Evolutionary conservation across 768 basidiomycete species (phyloP).

Genomic region (Vararia minispora): DNA sequence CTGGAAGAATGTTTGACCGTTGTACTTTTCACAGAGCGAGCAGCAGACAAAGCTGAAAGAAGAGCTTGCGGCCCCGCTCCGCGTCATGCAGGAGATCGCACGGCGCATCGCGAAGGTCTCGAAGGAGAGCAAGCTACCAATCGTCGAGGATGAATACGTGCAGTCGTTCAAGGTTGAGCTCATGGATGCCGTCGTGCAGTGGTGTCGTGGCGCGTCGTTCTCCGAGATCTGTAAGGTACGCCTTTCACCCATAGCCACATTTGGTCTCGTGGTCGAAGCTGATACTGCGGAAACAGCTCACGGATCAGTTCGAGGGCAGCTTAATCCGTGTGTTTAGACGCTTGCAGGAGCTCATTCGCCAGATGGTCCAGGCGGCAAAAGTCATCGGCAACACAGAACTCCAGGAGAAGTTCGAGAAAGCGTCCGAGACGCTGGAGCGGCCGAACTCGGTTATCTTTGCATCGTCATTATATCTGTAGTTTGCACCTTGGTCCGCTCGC

Average conservation of each 20-base stretch:
- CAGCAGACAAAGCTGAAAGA: conserved; percentile 80
- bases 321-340: conserved; percentile 94
- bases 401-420: conserved; percentile 86
- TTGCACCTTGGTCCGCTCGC: too few species aligned
- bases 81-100: conserved; percentile 93
- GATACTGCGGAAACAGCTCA: conserved; percentile 44
- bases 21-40: conserved; percentile 51
- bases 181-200: conserved; percentile 95
- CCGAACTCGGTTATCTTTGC: conserved; percentile 93
- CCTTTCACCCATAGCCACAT: not conserved
- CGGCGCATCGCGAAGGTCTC: conserved; percentile 95
- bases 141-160: conserved; percentile 93
- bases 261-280: not conserved
- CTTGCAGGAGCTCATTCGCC: conserved; percentile 85
- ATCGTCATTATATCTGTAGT: conserved; percentile 69
- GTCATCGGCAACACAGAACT: conserved; percentile 95
- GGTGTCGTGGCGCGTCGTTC: conserved; percentile 98
- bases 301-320: conserved; percentile 94
- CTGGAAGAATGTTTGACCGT: too few species aligned
- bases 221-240: conserved; percentile 90
- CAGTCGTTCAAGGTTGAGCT: conserved; percentile 96
- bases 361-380: conserved; percentile 93
- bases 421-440: conserved; percentile 86
- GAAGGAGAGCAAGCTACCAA: conserved; percentile 79
- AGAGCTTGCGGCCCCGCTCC: conserved; percentile 84